phyloP scores from a whole-genome alignment of 2,329 filamentous ascomycete species.

The Nectriaceae sp. region DNA sequence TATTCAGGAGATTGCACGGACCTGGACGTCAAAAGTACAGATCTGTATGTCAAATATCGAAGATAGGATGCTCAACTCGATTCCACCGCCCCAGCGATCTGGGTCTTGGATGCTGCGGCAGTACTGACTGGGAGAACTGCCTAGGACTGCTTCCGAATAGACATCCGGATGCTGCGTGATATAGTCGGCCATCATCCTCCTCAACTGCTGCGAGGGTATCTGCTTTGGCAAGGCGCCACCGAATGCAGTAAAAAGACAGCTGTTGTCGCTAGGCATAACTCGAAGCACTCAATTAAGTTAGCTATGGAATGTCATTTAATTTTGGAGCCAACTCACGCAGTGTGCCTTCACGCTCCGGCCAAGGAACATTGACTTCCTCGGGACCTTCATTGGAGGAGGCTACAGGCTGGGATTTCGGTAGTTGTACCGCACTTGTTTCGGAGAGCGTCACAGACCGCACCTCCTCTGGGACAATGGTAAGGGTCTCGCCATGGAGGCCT shows the following conservation, averaged over 20 bases:
- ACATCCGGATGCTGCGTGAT: slow-evolving; percentile 73
- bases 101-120: slow-evolving; percentile 78
- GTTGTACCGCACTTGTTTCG: neutral
- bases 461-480: slow-evolving; percentile 51
- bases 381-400: slow-evolving; percentile 15
- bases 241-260: slow-evolving; percentile 89
- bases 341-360: slow-evolving; percentile 52
- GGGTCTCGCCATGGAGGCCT: slow-evolving; percentile 51
- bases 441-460: slow-evolving; percentile 13
- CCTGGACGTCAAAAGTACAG: slow-evolving; percentile 77
- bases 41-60: slow-evolving; percentile 86
- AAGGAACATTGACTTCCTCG: slow-evolving; percentile 44
- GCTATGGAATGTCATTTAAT: neutral
- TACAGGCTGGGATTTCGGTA: slow-evolving; percentile 4
- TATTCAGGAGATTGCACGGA: slow-evolving; percentile 13
- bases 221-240: slow-evolving; percentile 72
- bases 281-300: slow-evolving; percentile 64
- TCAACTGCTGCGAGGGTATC: slow-evolving; percentile 57
- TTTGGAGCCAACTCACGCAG: slow-evolving; percentile 42
- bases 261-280: slow-evolving; percentile 97
- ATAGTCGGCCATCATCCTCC: slow-evolving; percentile 74
- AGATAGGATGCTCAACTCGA: slow-evolving; percentile 84
- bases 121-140: slow-evolving; percentile 72
- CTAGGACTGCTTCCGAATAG: slow-evolving; percentile 77
- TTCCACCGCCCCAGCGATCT: slow-evolving; percentile 87